Conservation (phyloP, 805 yeast species). For the Metschnikowia koreensis region DNA sequence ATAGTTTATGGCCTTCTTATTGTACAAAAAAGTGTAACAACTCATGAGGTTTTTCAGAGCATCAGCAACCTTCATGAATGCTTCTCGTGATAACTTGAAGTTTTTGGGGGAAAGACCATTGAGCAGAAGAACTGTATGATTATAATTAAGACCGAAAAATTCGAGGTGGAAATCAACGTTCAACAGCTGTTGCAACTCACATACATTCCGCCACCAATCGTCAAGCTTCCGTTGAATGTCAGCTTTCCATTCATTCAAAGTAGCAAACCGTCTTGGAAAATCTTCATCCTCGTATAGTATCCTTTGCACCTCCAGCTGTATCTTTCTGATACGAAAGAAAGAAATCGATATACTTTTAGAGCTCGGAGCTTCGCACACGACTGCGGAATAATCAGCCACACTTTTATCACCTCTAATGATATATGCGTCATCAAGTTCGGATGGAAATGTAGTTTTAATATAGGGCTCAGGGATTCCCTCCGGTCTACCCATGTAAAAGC, state of each 20-base stretch:
- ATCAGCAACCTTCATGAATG: conserved; percentile 55
- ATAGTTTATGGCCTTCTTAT: conserved; percentile 64
- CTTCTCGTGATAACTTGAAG: conserved; percentile 50
- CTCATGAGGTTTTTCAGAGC: conserved; percentile 67
- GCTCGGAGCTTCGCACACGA: conserved; percentile 46
- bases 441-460: conserved; percentile 69
- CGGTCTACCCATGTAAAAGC: conserved; percentile 84
- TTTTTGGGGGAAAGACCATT: conserved; percentile 79
- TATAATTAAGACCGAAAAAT: conserved; percentile 71
- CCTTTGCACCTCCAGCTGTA: conserved; percentile 76
- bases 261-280: conserved; percentile 59
- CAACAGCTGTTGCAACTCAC: conserved; percentile 48
- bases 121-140: conserved; percentile 68
- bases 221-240: conserved; percentile 52
- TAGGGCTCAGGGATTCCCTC: conserved; percentile 84
- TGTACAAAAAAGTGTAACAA: conserved; percentile 57
- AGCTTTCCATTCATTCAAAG: conserved; percentile 61
- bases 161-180: conserved; percentile 72
- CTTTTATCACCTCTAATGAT: conserved; percentile 38
- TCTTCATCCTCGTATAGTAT: conserved; percentile 70
- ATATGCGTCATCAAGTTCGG: conserved; percentile 68
- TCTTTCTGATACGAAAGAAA: conserved; percentile 64
- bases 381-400: conserved; percentile 28
- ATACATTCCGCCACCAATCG: conserved; percentile 59
- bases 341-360: conserved; percentile 67